Conservation (phyloP, 176 grass and related monocot genomes). For the Rhynchospora tenuis region DNA sequence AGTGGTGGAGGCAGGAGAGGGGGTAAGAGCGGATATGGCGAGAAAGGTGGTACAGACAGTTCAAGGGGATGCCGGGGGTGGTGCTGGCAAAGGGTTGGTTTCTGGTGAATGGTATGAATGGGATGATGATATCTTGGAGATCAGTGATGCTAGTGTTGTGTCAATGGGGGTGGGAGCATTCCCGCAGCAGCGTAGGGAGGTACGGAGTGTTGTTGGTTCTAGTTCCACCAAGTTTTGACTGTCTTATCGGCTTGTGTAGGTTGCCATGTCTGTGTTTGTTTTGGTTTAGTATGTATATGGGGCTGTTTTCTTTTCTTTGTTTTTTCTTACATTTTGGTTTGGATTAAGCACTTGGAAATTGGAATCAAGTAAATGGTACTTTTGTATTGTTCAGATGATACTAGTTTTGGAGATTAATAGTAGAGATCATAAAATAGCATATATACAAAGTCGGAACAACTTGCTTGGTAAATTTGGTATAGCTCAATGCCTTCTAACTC, state of each 20-base stretch:
- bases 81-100: not conserved
- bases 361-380: not conserved
- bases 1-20: constrained; percentile 39
- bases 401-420: not conserved
- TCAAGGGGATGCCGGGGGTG: constrained; percentile 35
- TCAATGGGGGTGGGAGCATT: constrained; percentile 82
- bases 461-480: not conserved
- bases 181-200: constrained; percentile 41
- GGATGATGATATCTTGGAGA: constrained; percentile 14
- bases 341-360: not conserved
- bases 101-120: not conserved
- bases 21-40: constrained; percentile 68
- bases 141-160: constrained; percentile 45
- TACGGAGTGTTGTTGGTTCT: constrained; percentile 22
- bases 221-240: constrained; percentile 66
- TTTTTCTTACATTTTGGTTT: not conserved
- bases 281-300: constrained; percentile 7
- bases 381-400: not conserved
- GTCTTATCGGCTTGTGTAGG: constrained; percentile 27
- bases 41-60: constrained; percentile 60
- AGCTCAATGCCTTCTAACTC: not conserved
- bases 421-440: not conserved
- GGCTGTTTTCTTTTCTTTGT: not conserved
- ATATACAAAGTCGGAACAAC: not conserved
- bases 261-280: constrained; percentile 22